Conservation (phyloP, 495 filamentous ascomycete genomes). For the Hypoxylon perforatum region DNA sequence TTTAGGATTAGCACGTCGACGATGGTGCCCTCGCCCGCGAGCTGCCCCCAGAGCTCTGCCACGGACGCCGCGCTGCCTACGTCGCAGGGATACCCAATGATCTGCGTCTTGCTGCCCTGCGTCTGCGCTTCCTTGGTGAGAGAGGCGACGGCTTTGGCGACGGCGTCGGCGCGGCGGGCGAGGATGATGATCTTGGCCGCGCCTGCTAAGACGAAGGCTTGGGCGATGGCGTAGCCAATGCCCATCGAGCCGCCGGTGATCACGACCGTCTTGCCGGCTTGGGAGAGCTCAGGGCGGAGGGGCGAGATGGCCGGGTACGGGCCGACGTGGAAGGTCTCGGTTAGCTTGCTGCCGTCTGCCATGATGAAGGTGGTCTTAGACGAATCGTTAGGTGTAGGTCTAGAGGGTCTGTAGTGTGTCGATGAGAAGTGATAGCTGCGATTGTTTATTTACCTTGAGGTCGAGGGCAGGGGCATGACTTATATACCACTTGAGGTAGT, state of each 20-base stretch:
- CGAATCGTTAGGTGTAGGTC: background rate
- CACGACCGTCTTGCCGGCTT: slow-evolving; percentile 57
- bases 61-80: slow-evolving; percentile 31
- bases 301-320: slow-evolving; percentile 56
- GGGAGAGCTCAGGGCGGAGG: slow-evolving; percentile 55
- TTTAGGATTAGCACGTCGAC: slow-evolving; percentile 58
- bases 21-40: slow-evolving; percentile 42
- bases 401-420: background rate
- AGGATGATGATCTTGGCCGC: slow-evolving; percentile 43
- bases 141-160: slow-evolving; percentile 18
- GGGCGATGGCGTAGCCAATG: slow-evolving; percentile 50
- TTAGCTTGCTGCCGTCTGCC: slow-evolving; percentile 7
- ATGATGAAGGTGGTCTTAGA: background rate
- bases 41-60: slow-evolving; percentile 47
- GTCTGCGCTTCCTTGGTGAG: slow-evolving; percentile 15
- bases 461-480: too few relatives aligned
- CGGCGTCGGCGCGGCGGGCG: slow-evolving; percentile 36
- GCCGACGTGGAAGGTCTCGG: slow-evolving; percentile 43
- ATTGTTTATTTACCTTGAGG: background rate
- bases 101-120: slow-evolving; percentile 18
- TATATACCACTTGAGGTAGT: too few relatives aligned
- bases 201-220: slow-evolving; percentile 46
- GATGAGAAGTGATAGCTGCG: background rate
- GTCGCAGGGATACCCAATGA: slow-evolving; percentile 44
- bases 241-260: slow-evolving; percentile 58